Evolutionary conservation across 257 asterid genomes (phyloP).

Genomic region (Solanum sejunctum): DNA sequence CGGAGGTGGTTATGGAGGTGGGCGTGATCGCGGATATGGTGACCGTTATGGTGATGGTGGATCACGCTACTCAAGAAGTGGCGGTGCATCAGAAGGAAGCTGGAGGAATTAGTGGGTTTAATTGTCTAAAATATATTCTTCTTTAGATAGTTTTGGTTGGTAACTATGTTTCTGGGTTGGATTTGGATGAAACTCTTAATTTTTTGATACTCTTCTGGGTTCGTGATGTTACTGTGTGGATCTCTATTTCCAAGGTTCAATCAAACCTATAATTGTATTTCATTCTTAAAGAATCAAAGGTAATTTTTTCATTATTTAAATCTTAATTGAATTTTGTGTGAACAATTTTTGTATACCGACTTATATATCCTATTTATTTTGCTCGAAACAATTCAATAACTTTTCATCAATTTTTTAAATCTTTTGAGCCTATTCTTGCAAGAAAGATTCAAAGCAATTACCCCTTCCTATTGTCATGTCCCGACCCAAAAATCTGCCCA

Average conservation of each 20-base stretch:
- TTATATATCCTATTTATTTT: no score
- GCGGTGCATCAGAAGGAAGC: constrained; percentile 24
- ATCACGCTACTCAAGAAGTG: constrained; percentile 13
- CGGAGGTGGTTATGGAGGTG: constrained; percentile 8
- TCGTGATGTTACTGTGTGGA: not conserved
- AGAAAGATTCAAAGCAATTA: no score
- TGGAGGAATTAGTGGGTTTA: constrained; percentile 42
- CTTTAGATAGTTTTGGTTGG: not conserved
- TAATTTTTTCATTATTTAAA: no score
- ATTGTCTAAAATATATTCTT: not conserved
- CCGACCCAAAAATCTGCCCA: no score
- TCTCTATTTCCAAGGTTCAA: not conserved
- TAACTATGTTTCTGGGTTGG: not conserved
- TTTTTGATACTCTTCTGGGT: not conserved
- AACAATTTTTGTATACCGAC: no score
- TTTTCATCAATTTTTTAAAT: no score
- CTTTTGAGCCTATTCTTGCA: no score
- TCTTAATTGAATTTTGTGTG: no score
- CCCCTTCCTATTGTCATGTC: no score
- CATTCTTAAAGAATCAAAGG: no score
- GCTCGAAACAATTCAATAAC: no score
- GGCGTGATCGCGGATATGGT: constrained; percentile 19
- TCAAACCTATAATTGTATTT: not conserved
- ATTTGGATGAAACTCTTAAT: not conserved
- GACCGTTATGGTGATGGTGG: constrained; percentile 17